These are phyloP conservation scores for Purpureocillium lavendulum DNA, from an alignment of 2,329 filamentous ascomycete genomes.

Conservation along the genomic window DNA sequence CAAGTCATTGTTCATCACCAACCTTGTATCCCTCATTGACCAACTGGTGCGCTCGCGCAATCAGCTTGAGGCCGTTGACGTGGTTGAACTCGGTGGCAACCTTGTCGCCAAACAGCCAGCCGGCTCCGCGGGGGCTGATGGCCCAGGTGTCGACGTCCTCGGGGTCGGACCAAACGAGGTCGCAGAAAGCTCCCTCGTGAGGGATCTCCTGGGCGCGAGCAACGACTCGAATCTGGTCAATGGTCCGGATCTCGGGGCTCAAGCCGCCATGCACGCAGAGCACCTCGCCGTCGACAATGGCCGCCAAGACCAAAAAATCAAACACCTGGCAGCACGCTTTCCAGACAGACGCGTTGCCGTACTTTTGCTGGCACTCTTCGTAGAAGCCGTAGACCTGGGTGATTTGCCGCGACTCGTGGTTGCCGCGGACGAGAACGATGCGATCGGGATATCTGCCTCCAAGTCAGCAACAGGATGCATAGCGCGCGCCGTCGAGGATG, in stretches of 20 bases:
- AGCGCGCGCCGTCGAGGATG: background rate
- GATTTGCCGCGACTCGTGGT: conserved; percentile 95
- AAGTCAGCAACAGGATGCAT: conserved; percentile 11
- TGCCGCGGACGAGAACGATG: conserved; percentile 93
- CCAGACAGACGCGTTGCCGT: conserved; percentile 99
- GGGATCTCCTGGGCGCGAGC: conserved; percentile 96
- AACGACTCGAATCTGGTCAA: conserved; percentile 98
- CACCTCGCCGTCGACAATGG: conserved; percentile 96
- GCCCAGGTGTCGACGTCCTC: conserved; percentile 97
- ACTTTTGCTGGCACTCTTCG: conserved; percentile 96
- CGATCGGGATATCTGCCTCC: conserved; percentile 74
- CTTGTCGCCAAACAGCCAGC: conserved; percentile 95
- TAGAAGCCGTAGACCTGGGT: conserved; percentile 99
- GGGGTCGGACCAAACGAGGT: conserved; percentile 96
- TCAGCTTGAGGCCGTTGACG: conserved; percentile 92
- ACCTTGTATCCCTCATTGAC: conserved; percentile 99
- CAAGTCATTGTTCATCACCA: conserved; percentile 8
- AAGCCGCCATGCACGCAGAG: conserved; percentile 95
- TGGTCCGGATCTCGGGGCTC: conserved; percentile 86
- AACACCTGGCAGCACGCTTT: conserved; percentile 99
- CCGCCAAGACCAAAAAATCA: conserved; percentile 91
- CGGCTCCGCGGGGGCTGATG: conserved; percentile 87
- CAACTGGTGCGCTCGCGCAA: conserved; percentile 92
- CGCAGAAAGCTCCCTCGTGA: conserved; percentile 96
- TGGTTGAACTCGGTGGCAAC: conserved; percentile 97